These are phyloP conservation scores for Acacia acuminata DNA, from an alignment of 306 rosid species.

Conservation along the genomic window DNA sequence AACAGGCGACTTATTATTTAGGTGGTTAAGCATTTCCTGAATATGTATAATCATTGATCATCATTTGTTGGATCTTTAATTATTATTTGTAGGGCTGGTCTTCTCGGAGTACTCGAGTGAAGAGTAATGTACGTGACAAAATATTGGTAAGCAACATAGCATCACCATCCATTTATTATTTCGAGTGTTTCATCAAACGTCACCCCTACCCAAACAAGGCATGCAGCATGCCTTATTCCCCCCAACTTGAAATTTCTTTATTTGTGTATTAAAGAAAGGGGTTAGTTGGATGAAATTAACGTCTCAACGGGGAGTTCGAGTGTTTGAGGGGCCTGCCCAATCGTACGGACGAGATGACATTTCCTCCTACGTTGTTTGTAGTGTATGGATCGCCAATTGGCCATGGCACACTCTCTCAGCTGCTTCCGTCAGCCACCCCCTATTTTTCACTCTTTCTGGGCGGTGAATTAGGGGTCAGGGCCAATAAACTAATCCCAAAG, in stretches of 20 bases:
- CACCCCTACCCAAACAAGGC: neutral
- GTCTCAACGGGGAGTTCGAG: neutral
- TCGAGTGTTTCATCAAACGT: neutral
- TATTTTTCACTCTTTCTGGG: conserved; percentile 9
- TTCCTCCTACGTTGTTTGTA: conserved; percentile 4
- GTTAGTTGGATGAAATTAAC: neutral
- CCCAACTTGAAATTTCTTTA: neutral
- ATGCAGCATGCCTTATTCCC: neutral
- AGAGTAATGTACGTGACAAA: neutral
- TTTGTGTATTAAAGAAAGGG: neutral
- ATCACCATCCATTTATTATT: neutral
- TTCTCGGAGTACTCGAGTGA: neutral
- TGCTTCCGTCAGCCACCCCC: conserved; percentile 42
- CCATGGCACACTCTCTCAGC: conserved; percentile 30
- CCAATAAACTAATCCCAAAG: conserved; percentile 3
- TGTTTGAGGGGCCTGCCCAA: conserved; percentile 1
- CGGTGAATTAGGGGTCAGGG: neutral
- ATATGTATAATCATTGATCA: neutral
- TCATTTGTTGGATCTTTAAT: neutral
- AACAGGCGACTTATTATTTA: neutral
- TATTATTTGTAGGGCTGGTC: neutral
- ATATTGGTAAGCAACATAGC: neutral
- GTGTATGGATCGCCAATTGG: conserved; percentile 14
- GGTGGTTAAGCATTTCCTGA: neutral
- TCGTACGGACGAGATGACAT: conserved; percentile 13